Base-by-base conservation (phyloP, 2,329 filamentous ascomycete genomes). In the Pseudogymnoascus sp. region DNA sequence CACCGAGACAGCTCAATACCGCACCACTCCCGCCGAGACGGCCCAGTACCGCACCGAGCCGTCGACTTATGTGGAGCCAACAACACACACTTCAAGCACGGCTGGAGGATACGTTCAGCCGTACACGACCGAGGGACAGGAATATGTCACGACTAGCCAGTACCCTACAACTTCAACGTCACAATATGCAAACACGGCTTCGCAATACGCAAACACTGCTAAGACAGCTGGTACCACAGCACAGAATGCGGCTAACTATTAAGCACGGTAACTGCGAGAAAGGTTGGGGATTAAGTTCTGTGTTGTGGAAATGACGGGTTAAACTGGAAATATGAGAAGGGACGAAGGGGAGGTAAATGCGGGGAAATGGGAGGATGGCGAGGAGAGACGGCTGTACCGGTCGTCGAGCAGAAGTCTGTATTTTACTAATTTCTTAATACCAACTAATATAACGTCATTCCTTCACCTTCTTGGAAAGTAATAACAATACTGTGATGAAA, bases 361-460 rank as follows among this genome's bases (percentile, higher is more conserved):
- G 15, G 33, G 29, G 5, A 21, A 21, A 21, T 21, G 21, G 21
- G 21, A 21, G 21, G 21, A 33, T 17, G 9, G 26, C 29, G 29
- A n/a, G 4, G 47, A 33, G 29, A 7, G 47, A 33, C 15, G 7
- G 6, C 4, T 44, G 29, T 26, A n/a, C 24, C 3, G 21, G 21
- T 21, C 6, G 6, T 31, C 44, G 26, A 13, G 44, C 24, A 50
- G 41, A 50, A 50, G 26, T 50, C 44, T 50, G 44, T 50, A 50
- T 50, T 50, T 50, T 31, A 50, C 44, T 50, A 50, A 50, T 50
- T 50, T 31, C n/a, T 50, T 50, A 50, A 50, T 50, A 50, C n/a
- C 26, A 50, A 50, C 44, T 31, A 47, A 47, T 47, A 50, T 17
- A 31, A 17, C 2, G 26, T 50, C 44, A 31, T 50, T 50, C 44